phyloP scores from a whole-genome alignment of 495 filamentous ascomycete genomes.

The Xylaria bambusicola region DNA sequence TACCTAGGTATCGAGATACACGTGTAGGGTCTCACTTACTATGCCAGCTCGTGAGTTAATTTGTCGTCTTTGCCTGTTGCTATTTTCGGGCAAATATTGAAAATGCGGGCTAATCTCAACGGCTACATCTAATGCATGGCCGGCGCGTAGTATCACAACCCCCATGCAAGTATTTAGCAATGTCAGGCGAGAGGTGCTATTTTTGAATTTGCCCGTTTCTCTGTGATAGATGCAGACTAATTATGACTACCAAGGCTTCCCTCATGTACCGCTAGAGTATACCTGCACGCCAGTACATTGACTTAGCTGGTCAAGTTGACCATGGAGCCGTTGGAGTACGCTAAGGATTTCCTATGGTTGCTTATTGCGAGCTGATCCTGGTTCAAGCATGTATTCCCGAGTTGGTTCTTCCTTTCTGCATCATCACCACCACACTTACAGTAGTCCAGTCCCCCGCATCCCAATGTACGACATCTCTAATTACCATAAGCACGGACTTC shows the following conservation, averaged over 20 bases:
- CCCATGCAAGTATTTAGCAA: slow-evolving; percentile 19
- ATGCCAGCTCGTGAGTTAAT: slow-evolving; percentile 26
- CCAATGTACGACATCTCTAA: slow-evolving; percentile 15
- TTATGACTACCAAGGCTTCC: slow-evolving; percentile 20
- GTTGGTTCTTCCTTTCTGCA: neutral
- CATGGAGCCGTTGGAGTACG: neutral
- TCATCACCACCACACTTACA: too few relatives aligned
- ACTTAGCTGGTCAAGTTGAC: too few relatives aligned
- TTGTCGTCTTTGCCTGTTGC: slow-evolving; percentile 31
- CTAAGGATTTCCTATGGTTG: neutral
- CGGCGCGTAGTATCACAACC: slow-evolving; percentile 13
- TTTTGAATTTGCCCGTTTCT: slow-evolving; percentile 36
- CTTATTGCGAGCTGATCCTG: neutral
- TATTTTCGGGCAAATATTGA: slow-evolving; percentile 28
- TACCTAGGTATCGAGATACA: slow-evolving; percentile 7
- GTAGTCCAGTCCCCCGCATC: slow-evolving; percentile 5
- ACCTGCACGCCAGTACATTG: neutral
- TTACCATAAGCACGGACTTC: slow-evolving; percentile 13
- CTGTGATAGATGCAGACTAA: slow-evolving; percentile 22
- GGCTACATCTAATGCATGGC: slow-evolving; percentile 2
- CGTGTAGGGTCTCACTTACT: neutral
- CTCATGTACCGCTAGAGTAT: slow-evolving; percentile 6
- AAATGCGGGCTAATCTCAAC: slow-evolving; percentile 22
- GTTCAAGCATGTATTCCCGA: neutral
- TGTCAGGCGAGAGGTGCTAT: slow-evolving; percentile 31